A percentile compares a stretch with the other conserved stretches of the same genome.
These are phyloP conservation scores for Xerocomellus chrysenteron DNA, from an alignment of 768 basidiomycete species.

Conservation along the genomic window DNA sequence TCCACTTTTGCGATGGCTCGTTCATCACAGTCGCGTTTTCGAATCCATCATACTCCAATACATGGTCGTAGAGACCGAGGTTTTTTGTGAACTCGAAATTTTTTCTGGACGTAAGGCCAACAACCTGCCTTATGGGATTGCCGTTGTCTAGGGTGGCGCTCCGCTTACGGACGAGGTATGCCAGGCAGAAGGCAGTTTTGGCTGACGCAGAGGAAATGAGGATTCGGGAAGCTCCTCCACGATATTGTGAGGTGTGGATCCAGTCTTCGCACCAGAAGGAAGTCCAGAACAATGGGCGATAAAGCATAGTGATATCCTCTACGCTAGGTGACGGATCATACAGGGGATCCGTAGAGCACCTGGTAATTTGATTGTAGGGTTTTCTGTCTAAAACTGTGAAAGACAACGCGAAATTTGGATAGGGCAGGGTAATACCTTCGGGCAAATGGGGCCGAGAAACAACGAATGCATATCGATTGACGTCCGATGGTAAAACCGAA, in stretches of 20 bases:
- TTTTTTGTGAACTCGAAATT: constrained; percentile 55
- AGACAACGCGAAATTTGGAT: background rate
- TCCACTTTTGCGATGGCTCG: constrained; percentile 39
- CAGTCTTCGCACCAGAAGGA: constrained; percentile 77
- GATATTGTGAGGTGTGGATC: constrained; percentile 52
- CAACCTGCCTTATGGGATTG: constrained; percentile 33
- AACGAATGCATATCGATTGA: constrained; percentile 53
- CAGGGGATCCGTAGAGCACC: constrained; percentile 55
- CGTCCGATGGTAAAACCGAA: constrained; percentile 48
- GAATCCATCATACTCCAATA: constrained; percentile 54
- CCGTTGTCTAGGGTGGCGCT: constrained; percentile 5
- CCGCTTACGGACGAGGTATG: constrained; percentile 56
- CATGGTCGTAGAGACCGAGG: constrained; percentile 56
- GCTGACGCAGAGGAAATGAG: constrained; percentile 70
- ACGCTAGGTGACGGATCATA: constrained; percentile 45
- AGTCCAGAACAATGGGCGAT: constrained; percentile 73
- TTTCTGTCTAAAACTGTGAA: constrained; percentile 49
- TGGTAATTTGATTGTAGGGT: constrained; percentile 66
- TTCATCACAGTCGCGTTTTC: constrained; percentile 32
- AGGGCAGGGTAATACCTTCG: constrained; percentile 37
- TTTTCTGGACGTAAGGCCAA: constrained; percentile 60
- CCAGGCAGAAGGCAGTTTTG: constrained; percentile 70
- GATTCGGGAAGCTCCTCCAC: constrained; percentile 45
- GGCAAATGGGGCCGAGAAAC: constrained; percentile 64
- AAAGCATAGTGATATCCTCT: constrained; percentile 71